A percentile compares a stretch with the other conserved stretches of the same genome.
Evolutionary conservation across 495 filamentous ascomycete genomes (phyloP).

Genomic region (Aspergillus kassunensis): DNA sequence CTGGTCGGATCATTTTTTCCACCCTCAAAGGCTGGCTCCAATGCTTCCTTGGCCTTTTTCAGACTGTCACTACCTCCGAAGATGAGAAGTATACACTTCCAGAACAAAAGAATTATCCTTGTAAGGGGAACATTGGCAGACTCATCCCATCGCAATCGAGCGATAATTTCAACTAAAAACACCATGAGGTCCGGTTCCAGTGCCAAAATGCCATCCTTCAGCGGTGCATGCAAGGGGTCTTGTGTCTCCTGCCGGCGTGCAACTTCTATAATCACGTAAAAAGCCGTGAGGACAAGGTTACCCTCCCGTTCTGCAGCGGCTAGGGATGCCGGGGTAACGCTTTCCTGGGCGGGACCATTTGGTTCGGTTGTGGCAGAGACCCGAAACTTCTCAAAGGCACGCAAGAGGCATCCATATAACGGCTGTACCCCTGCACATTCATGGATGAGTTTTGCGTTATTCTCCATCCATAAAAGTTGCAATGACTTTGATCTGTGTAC

Average conservation of each 20-base stretch:
- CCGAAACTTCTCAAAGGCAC: conserved; percentile 51
- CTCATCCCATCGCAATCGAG: conserved; percentile 87
- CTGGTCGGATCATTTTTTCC: conserved; percentile 32
- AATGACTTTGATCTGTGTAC: conserved; percentile 45
- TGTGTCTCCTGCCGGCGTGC: conserved; percentile 45
- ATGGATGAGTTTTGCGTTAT: conserved; percentile 56
- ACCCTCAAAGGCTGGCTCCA: conserved; percentile 35
- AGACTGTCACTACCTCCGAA: conserved; percentile 75
- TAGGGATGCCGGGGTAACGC: conserved; percentile 29
- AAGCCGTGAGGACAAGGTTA: conserved; percentile 53
- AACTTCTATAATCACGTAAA: conserved; percentile 72
- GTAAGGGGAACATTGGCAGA: conserved; percentile 57
- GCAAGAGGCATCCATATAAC: conserved; percentile 58
- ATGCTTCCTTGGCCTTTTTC: conserved; percentile 62
- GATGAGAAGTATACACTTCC: conserved; percentile 83
- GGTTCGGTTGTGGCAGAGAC: conserved; percentile 23
- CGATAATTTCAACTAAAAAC: conserved; percentile 68
- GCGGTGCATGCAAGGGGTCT: conserved; percentile 19
- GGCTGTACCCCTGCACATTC: conserved; percentile 56
- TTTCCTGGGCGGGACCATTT: conserved; percentile 31
- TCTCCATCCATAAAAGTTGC: conserved; percentile 68
- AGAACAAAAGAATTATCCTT: conserved; percentile 73
- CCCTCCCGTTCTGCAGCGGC: conserved; percentile 43
- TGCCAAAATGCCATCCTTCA: conserved; percentile 36
- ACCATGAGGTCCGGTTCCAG: conserved; percentile 67